Evolutionary conservation across 75 land plant species (phyloP).

Genomic region (Pseudotsuga menziesii): DNA sequence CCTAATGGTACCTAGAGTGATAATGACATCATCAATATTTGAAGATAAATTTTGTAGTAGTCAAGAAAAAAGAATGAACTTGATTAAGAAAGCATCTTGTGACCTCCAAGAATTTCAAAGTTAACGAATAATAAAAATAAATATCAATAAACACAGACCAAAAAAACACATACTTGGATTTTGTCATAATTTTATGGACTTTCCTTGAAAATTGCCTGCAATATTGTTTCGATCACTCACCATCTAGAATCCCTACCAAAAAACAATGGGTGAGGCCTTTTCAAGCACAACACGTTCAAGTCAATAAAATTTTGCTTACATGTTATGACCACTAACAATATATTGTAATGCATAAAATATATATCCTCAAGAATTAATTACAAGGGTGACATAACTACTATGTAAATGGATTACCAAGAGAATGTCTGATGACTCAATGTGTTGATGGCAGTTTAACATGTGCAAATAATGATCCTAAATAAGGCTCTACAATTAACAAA

Average conservation of each 20-base stretch:
- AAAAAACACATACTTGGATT: constrained; percentile 34
- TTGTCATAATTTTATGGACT: constrained; percentile 16
- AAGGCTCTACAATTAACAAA: constrained; percentile 77
- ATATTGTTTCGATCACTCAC: constrained; percentile 63
- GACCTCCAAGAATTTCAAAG: background rate
- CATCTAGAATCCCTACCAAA: constrained; percentile 64
- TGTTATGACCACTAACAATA: background rate
- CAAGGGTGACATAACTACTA: background rate
- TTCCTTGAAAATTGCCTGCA: constrained; percentile 30
- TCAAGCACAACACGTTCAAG: background rate
- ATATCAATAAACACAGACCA: background rate
- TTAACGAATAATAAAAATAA: background rate
- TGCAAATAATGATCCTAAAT: constrained; percentile 46
- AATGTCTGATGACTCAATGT: constrained; percentile 92
- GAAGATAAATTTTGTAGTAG: constrained; percentile 41
- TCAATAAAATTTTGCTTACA: background rate
- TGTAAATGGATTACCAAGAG: constrained; percentile 53
- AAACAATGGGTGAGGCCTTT: background rate
- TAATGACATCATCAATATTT: constrained; percentile 56
- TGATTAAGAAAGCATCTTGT: background rate
- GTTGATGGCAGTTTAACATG: constrained; percentile 88
- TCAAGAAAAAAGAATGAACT: background rate
- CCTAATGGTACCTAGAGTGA: constrained; percentile 28
- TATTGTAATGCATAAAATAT: background rate
- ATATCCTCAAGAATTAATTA: background rate